Percentiles rank a stretch among this genome's conserved stretches.
These are phyloP conservation scores for Dichomitus squalens DNA, from an alignment of 1,284 basidiomycete species.

Conservation along the genomic window DNA sequence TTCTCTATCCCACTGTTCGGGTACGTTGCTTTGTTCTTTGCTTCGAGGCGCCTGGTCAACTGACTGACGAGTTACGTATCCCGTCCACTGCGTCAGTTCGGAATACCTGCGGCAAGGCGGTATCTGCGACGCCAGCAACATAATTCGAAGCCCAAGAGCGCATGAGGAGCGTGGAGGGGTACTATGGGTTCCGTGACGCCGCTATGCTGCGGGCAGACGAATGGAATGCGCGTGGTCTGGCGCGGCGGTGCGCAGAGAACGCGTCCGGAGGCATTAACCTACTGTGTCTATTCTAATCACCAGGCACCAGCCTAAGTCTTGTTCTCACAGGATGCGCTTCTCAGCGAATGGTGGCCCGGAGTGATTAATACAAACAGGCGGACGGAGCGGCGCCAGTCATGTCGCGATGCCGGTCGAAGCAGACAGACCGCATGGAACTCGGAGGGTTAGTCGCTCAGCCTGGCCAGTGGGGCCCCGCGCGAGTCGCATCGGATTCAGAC, in stretches of 20 bases:
- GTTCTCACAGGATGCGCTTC: slow-evolving; percentile 17
- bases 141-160: slow-evolving; percentile 31
- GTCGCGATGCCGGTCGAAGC: slow-evolving; percentile 20
- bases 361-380: slow-evolving; percentile 5
- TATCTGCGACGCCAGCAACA: slow-evolving; percentile 36
- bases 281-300: slow-evolving; percentile 20
- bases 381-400: slow-evolving; percentile 9
- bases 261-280: slow-evolving; percentile 19
- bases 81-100: slow-evolving; percentile 34
- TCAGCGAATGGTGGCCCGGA: slow-evolving; percentile 5
- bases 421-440: slow-evolving; percentile 22
- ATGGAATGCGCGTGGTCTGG: slow-evolving; percentile 10
- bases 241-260: slow-evolving; percentile 6
- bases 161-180: slow-evolving; percentile 17
- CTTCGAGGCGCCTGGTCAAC: slow-evolving; percentile 10
- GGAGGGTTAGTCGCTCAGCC: background rate
- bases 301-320: slow-evolving; percentile 17
- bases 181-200: background rate
- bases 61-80: slow-evolving; percentile 15
- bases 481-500: slow-evolving; percentile 19
- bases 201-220: slow-evolving; percentile 2
- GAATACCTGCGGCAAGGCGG: slow-evolving; percentile 38
- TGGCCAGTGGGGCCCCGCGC: slow-evolving; percentile 3
- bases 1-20: slow-evolving; percentile 69
- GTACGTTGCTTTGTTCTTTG: slow-evolving; percentile 39